These are phyloP conservation scores for Coemansia furcata DNA, from an alignment of 192 early-diverging fungal genomes.

Conservation along the genomic window DNA sequence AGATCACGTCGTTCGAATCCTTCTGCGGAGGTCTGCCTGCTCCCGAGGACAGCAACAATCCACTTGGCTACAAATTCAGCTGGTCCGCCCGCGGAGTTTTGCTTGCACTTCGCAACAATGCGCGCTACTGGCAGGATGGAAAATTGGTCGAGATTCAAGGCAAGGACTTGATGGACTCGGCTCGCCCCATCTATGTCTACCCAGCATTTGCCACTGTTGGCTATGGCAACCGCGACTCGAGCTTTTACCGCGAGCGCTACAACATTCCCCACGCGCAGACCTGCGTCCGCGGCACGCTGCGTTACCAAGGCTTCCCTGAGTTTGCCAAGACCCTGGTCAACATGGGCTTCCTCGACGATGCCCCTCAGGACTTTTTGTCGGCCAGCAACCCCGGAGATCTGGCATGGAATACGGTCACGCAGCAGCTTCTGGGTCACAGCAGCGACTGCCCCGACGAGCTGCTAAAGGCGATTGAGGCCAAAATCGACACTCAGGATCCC, in stretches of 20 bases:
- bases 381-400: constrained; percentile 54
- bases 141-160: constrained; percentile 83
- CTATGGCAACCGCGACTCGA: constrained; percentile 97
- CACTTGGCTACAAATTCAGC: constrained; percentile 98
- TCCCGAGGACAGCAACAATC: constrained; percentile 95
- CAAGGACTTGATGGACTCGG: constrained; percentile 85
- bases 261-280: constrained; percentile 90
- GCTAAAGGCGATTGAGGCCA: constrained; percentile 61
- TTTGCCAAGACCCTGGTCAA: constrained; percentile 94
- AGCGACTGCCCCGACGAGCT: constrained; percentile 50
- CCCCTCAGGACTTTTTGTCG: constrained; percentile 60
- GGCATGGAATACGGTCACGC: constrained; percentile 76
- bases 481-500: constrained; percentile 61
- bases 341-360: constrained; percentile 87
- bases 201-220: constrained; percentile 94
- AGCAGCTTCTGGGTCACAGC: constrained; percentile 52
- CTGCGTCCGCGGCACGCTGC: constrained; percentile 91
- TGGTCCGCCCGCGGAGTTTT: constrained; percentile 99
- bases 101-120: constrained; percentile 91
- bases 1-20: constrained; percentile 86
- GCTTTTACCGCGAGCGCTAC: constrained; percentile 91
- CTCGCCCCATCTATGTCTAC: constrained; percentile 90
- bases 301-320: constrained; percentile 96
- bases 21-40: constrained; percentile 99
- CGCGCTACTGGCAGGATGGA: constrained; percentile 87